These are phyloP conservation scores for Phaeomoniella chlamydospora DNA, from an alignment of 2,329 filamentous ascomycete species.

Conservation along the genomic window DNA sequence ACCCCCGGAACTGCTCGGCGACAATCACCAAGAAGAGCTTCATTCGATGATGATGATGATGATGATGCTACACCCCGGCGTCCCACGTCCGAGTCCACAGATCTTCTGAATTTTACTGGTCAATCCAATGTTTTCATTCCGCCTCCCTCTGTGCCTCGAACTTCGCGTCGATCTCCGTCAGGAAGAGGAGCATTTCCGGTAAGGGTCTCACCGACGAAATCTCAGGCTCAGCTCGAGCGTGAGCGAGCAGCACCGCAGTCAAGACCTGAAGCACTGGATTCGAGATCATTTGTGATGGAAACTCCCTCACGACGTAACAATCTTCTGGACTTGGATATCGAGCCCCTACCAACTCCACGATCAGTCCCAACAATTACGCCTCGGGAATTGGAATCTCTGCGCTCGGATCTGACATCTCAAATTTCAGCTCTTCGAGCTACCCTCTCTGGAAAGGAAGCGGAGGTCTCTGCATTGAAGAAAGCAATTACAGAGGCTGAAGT, in stretches of 20 bases:
- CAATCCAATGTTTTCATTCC: constrained; percentile 45
- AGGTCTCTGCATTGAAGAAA: constrained; percentile 73
- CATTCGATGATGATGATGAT: constrained; percentile 17
- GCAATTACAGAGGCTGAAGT: constrained; percentile 84
- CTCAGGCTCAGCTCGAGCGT: constrained; percentile 13
- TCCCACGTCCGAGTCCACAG: constrained; percentile 49
- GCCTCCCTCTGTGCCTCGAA: constrained; percentile 25
- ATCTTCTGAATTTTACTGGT: constrained; percentile 79
- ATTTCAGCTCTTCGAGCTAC: constrained; percentile 90
- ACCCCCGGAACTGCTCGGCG: constrained; percentile 37
- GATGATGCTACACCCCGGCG: constrained; percentile 32
- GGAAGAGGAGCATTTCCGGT: constrained; percentile 16
- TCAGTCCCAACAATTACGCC: constrained; percentile 84
- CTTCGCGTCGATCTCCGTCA: constrained; percentile 19
- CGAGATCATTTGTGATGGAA: constrained; percentile 6
- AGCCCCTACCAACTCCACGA: constrained; percentile 82
- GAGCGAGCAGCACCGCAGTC: constrained; percentile 11
- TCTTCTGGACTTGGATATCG: constrained; percentile 80
- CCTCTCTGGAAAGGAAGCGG: constrained; percentile 82
- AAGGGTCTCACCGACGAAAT: constrained; percentile 11
- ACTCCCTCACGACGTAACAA: constrained; percentile 15
- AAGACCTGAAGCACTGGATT: constrained; percentile 8
- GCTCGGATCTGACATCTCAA: constrained; percentile 79
- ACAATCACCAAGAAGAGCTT: constrained; percentile 13
- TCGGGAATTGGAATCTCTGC: constrained; percentile 80